Evolutionary conservation across 148 eudicot species (phyloP).

Genomic region (Heliamphora exappendiculata): DNA sequence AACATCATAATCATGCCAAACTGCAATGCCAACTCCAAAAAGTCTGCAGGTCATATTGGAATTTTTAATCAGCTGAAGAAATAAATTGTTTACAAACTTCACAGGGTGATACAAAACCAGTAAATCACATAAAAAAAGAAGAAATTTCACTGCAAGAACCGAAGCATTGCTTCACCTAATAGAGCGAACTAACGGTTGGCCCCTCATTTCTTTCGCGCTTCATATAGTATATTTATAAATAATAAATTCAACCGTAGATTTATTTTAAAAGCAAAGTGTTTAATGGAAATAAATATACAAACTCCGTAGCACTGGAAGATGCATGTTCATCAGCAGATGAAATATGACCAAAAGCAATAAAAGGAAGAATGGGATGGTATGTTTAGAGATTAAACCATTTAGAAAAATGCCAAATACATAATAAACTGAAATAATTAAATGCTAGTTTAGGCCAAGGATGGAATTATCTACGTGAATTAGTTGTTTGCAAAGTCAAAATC

Average conservation of each 20-base stretch:
- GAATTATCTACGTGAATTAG: not conserved
- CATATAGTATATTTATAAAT: too few relatives aligned
- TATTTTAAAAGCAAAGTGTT: too few relatives aligned
- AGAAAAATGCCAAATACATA: not conserved
- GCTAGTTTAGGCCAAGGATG: not conserved
- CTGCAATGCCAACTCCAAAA: conserved; percentile 82
- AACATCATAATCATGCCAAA: conserved; percentile 99
- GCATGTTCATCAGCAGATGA: too few relatives aligned
- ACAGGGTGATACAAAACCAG: not conserved
- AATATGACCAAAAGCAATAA: too few relatives aligned
- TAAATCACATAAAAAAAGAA: not conserved
- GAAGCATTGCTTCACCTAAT: too few relatives aligned
- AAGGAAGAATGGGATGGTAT: not conserved
- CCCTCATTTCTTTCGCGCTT: too few relatives aligned
- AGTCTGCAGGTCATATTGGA: conserved; percentile 90
- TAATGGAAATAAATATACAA: too few relatives aligned
- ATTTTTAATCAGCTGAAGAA: too few relatives aligned
- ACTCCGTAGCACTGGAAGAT: too few relatives aligned
- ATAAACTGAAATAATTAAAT: not conserved
- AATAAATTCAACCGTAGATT: too few relatives aligned
- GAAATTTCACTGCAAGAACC: too few relatives aligned
- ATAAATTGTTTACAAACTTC: not conserved
- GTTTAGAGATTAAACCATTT: not conserved
- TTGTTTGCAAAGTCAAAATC: not conserved
- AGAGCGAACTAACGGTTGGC: too few relatives aligned